Evolutionary conservation across 345 rosid genomes (phyloP), one percentile per base, ranked within the genome.

Genomic region (Euphorbia pulcherrima): DNA sequence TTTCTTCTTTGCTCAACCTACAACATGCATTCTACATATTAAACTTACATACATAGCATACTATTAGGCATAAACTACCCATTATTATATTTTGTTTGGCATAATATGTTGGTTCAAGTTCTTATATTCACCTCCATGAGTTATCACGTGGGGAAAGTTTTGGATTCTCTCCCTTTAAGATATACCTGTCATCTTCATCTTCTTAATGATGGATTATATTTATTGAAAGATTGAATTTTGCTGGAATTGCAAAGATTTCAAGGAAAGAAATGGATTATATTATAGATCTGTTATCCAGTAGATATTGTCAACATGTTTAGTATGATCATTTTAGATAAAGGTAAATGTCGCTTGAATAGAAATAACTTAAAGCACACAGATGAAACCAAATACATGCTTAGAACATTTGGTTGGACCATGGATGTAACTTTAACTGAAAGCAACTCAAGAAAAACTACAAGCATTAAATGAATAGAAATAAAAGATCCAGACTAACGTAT

Each of bases 1-100:
- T 93, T 93, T 68, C 86, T 84, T 79, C 98, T 83, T 74, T 93
- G 98, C 75, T 93, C 98, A 77, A 93, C 92, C 98, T 90, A 65
- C 9, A 64, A 55, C 29, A 74, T 53, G 44, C 47, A 62, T 48
- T 44, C 20, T 24, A 73, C n/a, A 55, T 28, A 74, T 50, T 60
- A 50, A 18, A 65, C 58, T 62, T 6, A 58, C 52, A 39, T 21
- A 39, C 35, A 27, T 1, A 23, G 35, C 50, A 30, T 57, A 47
- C 30, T 14, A 57, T 28, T 1, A n/a, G 37, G 6, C 16, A 26
- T 50, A 44, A 24, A 8, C 44, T 41, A 17, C n/a, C 16, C 14
- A 18, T 16, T n/a, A 40, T 3, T 12, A 9, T 68, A 41, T 6
- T 47, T 68, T 40, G 26, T 12, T 11, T 30, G 30, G 40, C 14